phyloP scores from a whole-genome alignment of 495 filamentous ascomycete species.

The Penicillium macrosclerotiorum region DNA sequence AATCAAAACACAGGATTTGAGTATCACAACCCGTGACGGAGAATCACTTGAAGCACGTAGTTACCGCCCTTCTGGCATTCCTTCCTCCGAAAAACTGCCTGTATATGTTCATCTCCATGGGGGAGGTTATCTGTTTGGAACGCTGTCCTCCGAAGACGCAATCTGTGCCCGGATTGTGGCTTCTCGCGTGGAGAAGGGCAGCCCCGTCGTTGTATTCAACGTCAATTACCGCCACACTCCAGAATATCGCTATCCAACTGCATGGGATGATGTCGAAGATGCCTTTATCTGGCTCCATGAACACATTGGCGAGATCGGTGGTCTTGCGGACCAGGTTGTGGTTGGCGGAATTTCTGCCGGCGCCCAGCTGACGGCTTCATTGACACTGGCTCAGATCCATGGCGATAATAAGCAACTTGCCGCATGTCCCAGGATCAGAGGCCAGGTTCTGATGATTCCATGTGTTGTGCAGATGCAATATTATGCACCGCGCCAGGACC shows the following conservation, averaged over 20 bases:
- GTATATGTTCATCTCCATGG: conserved; percentile 51
- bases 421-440: conserved; percentile 29
- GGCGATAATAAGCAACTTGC: conserved; percentile 21
- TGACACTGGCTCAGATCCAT: conserved; percentile 30
- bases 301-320: conserved; percentile 30
- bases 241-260: conserved; percentile 38
- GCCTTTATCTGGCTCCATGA: conserved; percentile 46
- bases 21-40: conserved; percentile 41
- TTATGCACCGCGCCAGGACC: conserved; percentile 35
- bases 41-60: conserved; percentile 37
- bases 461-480: conserved; percentile 29
- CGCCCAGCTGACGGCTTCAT: conserved; percentile 41
- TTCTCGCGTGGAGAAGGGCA: conserved; percentile 11
- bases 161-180: conserved; percentile 41
- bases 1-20: conserved; percentile 31
- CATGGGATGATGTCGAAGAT: conserved; percentile 48
- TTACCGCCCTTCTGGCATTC: conserved; percentile 34
- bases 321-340: conserved; percentile 35
- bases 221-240: conserved; percentile 50
- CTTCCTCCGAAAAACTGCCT: conserved; percentile 31
- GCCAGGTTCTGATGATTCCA: conserved; percentile 47
- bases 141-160: conserved; percentile 44
- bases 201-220: conserved; percentile 39
- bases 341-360: conserved; percentile 50
- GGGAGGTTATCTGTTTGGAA: conserved; percentile 50